Percentiles rank a stretch among this genome's conserved stretches.
phyloP scores from a whole-genome alignment of 2,329 filamentous ascomycete genomes.

The Dothiorella sarmentorum region DNA sequence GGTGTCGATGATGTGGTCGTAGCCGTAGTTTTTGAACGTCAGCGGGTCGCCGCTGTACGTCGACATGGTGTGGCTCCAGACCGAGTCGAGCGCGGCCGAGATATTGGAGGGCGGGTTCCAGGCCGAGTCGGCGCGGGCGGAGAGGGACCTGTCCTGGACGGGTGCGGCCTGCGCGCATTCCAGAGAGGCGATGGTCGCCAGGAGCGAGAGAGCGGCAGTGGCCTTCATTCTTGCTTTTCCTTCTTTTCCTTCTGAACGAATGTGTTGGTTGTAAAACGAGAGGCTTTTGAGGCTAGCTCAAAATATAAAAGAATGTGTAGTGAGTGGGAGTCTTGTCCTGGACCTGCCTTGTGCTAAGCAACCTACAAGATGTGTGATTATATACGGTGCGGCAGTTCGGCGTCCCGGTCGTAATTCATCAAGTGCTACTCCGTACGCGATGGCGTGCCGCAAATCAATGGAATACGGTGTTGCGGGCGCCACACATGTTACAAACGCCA shows the following conservation, averaged over 20 bases:
- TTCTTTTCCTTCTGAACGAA: background rate
- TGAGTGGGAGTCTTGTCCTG: background rate
- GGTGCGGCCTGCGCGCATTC: constrained; percentile 22
- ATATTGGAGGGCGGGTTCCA: constrained; percentile 29
- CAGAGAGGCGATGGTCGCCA: background rate
- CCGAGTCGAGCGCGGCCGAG: constrained; percentile 23
- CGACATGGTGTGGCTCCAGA: constrained; percentile 27
- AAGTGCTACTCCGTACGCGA: no score
- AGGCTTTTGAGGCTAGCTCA: constrained; percentile 4
- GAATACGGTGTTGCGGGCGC: background rate
- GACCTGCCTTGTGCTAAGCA: constrained; percentile 4
- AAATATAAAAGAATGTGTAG: background rate
- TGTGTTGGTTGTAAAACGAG: background rate
- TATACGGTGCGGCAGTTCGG: background rate
- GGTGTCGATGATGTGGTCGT: constrained; percentile 29
- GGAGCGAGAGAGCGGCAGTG: background rate
- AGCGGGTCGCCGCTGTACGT: constrained; percentile 26
- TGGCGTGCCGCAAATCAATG: background rate
- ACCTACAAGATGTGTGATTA: background rate
- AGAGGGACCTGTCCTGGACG: constrained; percentile 20
- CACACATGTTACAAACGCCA: background rate
- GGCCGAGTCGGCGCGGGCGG: background rate
- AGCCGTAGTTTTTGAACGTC: constrained; percentile 32
- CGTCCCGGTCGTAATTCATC: no score
- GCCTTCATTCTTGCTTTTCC: background rate